A percentile compares a stretch with the other conserved stretches of the same genome.
Conservation (phyloP, 192 early-diverging fungal genomes). For the Coemansia erecta region DNA sequence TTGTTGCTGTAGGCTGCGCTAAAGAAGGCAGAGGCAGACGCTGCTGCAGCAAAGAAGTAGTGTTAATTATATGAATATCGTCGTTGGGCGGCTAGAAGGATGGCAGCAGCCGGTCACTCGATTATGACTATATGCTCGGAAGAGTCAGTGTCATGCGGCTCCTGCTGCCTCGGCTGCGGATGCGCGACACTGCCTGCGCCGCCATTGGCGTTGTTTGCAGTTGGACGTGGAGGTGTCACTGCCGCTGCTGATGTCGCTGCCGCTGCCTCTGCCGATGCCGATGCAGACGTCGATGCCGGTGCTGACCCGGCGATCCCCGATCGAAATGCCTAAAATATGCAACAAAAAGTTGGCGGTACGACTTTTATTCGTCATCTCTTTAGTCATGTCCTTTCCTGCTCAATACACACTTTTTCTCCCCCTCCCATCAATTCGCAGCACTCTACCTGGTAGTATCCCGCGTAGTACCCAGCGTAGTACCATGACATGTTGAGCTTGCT, state of each 20-base stretch:
- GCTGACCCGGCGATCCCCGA: conserved; percentile 11
- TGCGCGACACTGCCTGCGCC: too few relatives aligned
- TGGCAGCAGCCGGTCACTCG: too few relatives aligned
- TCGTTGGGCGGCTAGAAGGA: too few relatives aligned
- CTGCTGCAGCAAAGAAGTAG: not conserved
- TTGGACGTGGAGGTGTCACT: not conserved
- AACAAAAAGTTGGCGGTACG: not conserved
- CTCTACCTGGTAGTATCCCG: conserved; percentile 65
- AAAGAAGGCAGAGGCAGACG: not conserved
- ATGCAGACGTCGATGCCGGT: not conserved
- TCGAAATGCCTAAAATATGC: conserved; percentile 20
- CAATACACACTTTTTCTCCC: not conserved
- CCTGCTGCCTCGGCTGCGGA: too few relatives aligned
- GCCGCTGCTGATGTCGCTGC: not conserved
- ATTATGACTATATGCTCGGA: too few relatives aligned
- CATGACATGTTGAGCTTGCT: conserved; percentile 69
- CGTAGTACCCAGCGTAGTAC: conserved; percentile 75
- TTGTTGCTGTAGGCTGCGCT: not conserved
- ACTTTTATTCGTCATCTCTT: not conserved
- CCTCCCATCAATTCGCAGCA: not conserved
- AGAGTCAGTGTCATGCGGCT: too few relatives aligned
- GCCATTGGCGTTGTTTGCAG: not conserved
- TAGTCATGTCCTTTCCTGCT: not conserved
- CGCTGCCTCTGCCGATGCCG: not conserved
- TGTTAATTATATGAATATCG: too few relatives aligned